A percentile compares a stretch with the other conserved stretches of the same genome.
Conservation (phyloP, 805 yeast species). For the Candida stauntonica region DNA sequence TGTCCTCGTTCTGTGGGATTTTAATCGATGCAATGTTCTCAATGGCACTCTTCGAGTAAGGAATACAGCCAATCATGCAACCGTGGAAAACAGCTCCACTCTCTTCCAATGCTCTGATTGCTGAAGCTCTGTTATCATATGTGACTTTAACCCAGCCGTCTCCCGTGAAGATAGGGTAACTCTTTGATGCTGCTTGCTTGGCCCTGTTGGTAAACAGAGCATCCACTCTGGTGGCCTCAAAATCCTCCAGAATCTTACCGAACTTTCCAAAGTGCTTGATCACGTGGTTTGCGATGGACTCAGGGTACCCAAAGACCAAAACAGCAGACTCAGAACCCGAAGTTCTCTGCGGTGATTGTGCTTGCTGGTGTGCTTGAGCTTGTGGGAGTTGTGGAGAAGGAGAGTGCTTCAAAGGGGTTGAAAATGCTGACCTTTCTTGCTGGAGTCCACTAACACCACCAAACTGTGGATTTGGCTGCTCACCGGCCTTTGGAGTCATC, state of each 20-base stretch:
- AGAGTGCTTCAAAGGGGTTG: slow-evolving; percentile 19
- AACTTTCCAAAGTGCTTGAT: slow-evolving; percentile 72
- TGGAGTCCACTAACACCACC: no score
- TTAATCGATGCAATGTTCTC: slow-evolving; percentile 51
- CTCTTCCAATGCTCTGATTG: slow-evolving; percentile 79
- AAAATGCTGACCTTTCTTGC: slow-evolving; percentile 10
- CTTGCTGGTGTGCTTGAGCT: not conserved
- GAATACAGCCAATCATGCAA: slow-evolving; percentile 59
- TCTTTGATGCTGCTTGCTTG: no score
- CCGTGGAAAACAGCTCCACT: slow-evolving; percentile 73
- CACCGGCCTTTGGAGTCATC: slow-evolving; percentile 6
- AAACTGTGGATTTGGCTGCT: no score
- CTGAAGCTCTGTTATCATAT: slow-evolving; percentile 68
- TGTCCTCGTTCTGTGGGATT: slow-evolving; percentile 41
- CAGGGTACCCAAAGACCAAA: slow-evolving; percentile 86
- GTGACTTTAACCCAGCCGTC: slow-evolving; percentile 90
- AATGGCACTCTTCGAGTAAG: slow-evolving; percentile 56
- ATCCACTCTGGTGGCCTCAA: slow-evolving; percentile 39
- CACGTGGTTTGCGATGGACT: slow-evolving; percentile 60
- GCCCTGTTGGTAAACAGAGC: slow-evolving; percentile 19
- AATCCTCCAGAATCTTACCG: slow-evolving; percentile 76
- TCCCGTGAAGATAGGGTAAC: slow-evolving; percentile 75
- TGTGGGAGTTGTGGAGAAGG: slow-evolving; percentile 1
- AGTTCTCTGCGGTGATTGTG: not conserved
- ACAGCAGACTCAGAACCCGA: slow-evolving; percentile 53